Evolutionary conservation across 2,329 filamentous ascomycete genomes (phyloP).

Genomic region (Fusarium buxicola): DNA sequence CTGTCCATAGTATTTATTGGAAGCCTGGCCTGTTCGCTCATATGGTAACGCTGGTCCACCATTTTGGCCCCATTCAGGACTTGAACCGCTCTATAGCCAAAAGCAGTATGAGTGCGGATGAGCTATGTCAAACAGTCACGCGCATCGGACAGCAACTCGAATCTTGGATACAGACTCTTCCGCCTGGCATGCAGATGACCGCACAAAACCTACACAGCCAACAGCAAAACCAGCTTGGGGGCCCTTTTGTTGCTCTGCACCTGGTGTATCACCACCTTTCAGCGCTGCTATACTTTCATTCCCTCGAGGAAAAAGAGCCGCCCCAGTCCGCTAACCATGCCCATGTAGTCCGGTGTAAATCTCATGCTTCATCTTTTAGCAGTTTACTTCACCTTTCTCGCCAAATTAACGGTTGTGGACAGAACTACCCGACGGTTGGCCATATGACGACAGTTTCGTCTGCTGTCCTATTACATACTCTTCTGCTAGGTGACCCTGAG

Average conservation of each 20-base stretch:
- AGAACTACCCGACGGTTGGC: slow-evolving; percentile 1
- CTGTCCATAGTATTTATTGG: accelerated
- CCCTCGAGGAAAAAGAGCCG: background rate
- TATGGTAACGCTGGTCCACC: slow-evolving; percentile 5
- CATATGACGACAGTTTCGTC: slow-evolving; percentile 12
- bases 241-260: slow-evolving; percentile 3
- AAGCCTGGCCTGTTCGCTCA: background rate
- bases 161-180: background rate
- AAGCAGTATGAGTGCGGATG: background rate
- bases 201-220: slow-evolving; percentile 6
- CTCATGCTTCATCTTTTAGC: slow-evolving; percentile 5
- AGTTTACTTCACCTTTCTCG: background rate
- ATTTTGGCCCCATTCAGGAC: slow-evolving; percentile 7
- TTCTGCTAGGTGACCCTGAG: background rate
- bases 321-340: background rate
- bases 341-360: slow-evolving; percentile 2
- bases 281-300: slow-evolving; percentile 8
- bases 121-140: background rate
- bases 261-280: slow-evolving; percentile 4
- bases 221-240: background rate
- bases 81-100: slow-evolving; percentile 1
- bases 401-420: background rate
- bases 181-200: background rate
- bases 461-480: slow-evolving; percentile 3
- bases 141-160: background rate